Evolutionary conservation across 805 yeast genomes (phyloP), one percentile per base, ranked within the genome.

Genomic region (Metschnikowia baotianmanensis): DNA sequence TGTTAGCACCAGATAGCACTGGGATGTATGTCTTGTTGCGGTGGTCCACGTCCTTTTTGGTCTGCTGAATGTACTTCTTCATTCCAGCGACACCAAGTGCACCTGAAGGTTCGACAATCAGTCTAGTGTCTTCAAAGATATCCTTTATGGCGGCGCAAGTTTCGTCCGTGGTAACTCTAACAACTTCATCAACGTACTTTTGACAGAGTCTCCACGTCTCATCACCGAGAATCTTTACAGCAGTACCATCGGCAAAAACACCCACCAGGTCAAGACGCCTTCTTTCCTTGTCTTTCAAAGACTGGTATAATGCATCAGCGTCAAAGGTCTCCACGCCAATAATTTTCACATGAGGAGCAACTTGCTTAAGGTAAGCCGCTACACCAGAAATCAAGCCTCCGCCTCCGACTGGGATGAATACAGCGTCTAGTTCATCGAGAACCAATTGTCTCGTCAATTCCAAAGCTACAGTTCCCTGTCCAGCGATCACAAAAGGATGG

Each of bases 231-330:
- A 82, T 62, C 57, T 82, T 86, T 31, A 93, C 99, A 8, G 99
- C 97, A 9, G 99, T 88, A 60, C 99, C 99, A 62, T 93, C 99
- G 17, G 99, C 99, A 65, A 93, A 93, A 7, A 86, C 71, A n/a
- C 99, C 99, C 3, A 90, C 98, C n/a, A 74, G 68, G 18, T 71
- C 62, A 37, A 95, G 71, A 3, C 70, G 58, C 10, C 76, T 79
- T 49, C 83, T 74, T 41, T 79, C 64, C 13, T 79, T 74, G 13
- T 62, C 58, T 43, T 78, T 58, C 46, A 88, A 60, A 8, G 96
- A 84, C 54, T 80, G 85, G 54, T 80, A 71, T 68, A 93, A 72
- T n/a, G 95, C 96, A 59, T 89, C 91, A 1, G 99, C 96, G 64
- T 93, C 99, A 58, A 71, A 80, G 1, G 99, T 90, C 63, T 95